Percentiles rank a stretch among this genome's conserved stretches.
phyloP scores from a whole-genome alignment of 2,329 filamentous ascomycete species.

The Mariannaea elegans region DNA sequence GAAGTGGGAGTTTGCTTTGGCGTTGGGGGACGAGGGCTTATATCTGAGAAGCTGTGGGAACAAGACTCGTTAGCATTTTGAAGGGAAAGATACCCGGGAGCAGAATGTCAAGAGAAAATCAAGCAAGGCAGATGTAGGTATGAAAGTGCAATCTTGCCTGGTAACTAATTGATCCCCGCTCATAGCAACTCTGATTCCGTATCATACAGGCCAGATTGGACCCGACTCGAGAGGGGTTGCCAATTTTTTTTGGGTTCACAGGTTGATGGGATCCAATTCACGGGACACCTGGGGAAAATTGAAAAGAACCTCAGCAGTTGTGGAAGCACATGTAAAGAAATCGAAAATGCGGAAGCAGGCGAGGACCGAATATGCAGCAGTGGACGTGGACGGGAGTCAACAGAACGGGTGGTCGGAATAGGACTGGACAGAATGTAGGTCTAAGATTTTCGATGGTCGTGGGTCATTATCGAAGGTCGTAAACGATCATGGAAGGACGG shows the following conservation, averaged over 20 bases:
- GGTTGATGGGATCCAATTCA: constrained; percentile 16
- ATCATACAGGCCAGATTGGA: constrained; percentile 37
- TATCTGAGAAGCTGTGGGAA: constrained; percentile 66
- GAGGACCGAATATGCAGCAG: constrained; percentile 5
- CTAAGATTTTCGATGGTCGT: constrained; percentile 35
- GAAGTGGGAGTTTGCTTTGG: constrained; percentile 67
- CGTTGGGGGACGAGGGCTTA: constrained; percentile 68
- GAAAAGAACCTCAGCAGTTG: constrained; percentile 26
- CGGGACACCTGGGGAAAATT: neutral
- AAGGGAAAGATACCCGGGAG: constrained; percentile 19
- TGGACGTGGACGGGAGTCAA: constrained; percentile 16
- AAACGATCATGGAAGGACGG: constrained; percentile 36
- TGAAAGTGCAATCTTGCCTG: constrained; percentile 54
- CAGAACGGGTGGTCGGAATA: constrained; percentile 24
- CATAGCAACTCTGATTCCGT: constrained; percentile 62
- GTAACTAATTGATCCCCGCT: constrained; percentile 66
- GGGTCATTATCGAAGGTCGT: constrained; percentile 41
- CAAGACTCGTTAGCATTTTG: constrained; percentile 47
- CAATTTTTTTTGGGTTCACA: constrained; percentile 15
- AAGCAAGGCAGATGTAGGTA: neutral
- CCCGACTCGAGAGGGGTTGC: constrained; percentile 21
- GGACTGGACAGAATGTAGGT: constrained; percentile 20
- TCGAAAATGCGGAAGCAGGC: constrained; percentile 12
- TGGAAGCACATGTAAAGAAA: constrained; percentile 30
- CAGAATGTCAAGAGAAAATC: constrained; percentile 20